These are phyloP conservation scores for Forsythia viridissima DNA, from an alignment of 257 asterid species.

Conservation along the genomic window DNA sequence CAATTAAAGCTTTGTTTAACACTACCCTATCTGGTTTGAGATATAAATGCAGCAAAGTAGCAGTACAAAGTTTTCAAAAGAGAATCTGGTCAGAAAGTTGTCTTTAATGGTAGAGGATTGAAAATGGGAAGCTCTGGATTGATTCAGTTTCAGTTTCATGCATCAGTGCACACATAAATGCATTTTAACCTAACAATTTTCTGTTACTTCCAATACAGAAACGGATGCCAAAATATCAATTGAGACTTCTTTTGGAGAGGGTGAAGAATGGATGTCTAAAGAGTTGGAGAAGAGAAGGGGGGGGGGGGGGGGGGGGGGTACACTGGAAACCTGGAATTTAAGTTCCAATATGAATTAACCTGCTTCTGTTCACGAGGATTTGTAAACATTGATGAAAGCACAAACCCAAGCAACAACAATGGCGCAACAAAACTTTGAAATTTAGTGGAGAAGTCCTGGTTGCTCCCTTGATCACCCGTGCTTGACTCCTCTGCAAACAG, in stretches of 20 bases:
- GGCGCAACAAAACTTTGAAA: conserved; percentile 28
- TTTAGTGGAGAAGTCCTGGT: conserved; percentile 31
- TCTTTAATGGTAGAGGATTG: background rate
- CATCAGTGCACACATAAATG: background rate
- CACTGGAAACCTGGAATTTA: background rate
- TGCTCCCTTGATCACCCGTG: conserved; percentile 45
- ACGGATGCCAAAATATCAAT: background rate
- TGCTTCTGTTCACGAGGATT: conserved; percentile 44
- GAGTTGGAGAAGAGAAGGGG: background rate
- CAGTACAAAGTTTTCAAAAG: background rate
- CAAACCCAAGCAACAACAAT: conserved; percentile 29
- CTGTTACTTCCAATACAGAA: background rate
- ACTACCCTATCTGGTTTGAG: background rate
- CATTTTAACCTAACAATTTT: background rate
- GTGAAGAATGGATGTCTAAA: background rate
- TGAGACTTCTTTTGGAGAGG: background rate
- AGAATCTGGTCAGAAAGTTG: background rate
- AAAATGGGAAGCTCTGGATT: background rate
- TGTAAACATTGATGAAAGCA: conserved; percentile 27
- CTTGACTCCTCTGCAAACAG: conserved; percentile 45
- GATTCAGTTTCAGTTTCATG: background rate
- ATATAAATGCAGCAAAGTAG: background rate
- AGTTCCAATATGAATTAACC: conserved; percentile 37
- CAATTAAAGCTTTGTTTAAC: background rate
- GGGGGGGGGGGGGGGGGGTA: background rate